Conservation (phyloP, 208 protist genomes). For the Leishmania martiniquensis region DNA sequence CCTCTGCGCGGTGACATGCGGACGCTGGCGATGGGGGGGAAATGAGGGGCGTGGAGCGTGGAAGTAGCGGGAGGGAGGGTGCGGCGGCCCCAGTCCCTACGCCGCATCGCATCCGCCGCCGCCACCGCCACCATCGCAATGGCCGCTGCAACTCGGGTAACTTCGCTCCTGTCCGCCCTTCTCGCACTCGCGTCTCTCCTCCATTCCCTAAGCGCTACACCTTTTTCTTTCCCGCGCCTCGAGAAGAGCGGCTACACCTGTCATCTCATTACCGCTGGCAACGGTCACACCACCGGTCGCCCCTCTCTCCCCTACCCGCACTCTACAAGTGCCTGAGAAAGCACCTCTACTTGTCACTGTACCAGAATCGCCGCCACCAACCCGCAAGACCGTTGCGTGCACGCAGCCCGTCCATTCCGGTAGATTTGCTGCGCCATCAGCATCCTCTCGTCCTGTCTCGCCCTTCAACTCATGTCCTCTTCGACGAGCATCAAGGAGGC, state of each 20-base stretch:
- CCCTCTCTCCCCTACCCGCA: neutral
- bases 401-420: neutral
- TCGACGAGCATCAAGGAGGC: constrained; percentile 83
- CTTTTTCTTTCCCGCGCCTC: neutral
- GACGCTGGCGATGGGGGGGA: too few species aligned
- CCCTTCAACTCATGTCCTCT: constrained; percentile 31
- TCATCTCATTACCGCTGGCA: neutral
- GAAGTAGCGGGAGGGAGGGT: neutral
- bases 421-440: neutral
- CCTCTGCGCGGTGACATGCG: too few species aligned
- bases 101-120: too few species aligned
- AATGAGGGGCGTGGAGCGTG: too few species aligned
- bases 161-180: too few species aligned
- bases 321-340: neutral
- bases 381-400: neutral
- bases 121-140: too few species aligned
- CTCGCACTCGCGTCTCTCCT: too few species aligned
- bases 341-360: neutral
- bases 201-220: neutral
- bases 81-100: neutral
- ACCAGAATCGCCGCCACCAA: neutral
- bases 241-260: neutral
- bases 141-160: neutral
- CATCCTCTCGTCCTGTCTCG: neutral
- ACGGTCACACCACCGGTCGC: neutral